Evolutionary conservation across 345 rosid species (phyloP).

Genomic region (Syzygium jambos): DNA sequence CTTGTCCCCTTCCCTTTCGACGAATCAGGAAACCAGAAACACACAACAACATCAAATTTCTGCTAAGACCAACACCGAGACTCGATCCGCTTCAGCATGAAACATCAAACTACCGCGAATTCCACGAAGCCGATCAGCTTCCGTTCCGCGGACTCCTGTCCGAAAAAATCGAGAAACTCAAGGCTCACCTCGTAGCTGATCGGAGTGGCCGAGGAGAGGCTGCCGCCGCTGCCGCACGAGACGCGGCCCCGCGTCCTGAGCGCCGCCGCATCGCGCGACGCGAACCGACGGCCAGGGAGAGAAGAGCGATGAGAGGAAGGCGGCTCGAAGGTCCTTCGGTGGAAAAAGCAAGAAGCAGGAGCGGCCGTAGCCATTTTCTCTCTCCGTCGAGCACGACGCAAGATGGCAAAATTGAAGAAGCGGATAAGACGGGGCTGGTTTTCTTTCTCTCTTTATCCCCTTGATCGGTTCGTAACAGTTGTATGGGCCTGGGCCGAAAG

Average conservation of each 20-base stretch:
- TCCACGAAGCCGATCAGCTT: neutral
- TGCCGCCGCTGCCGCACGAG: neutral
- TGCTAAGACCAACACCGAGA: neutral
- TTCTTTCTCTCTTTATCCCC: neutral
- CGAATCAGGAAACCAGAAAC: neutral
- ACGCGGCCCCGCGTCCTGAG: neutral
- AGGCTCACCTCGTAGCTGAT: constrained; percentile 2
- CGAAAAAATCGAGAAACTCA: neutral
- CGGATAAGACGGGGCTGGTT: neutral
- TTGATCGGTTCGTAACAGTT: rapidly evolving
- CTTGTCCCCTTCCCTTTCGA: neutral
- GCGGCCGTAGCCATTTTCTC: neutral
- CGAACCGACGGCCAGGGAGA: neutral
- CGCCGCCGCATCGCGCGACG: neutral
- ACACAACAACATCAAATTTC: neutral
- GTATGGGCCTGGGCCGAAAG: neutral
- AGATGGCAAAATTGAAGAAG: neutral
- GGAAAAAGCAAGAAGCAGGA: neutral
- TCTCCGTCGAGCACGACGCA: neutral
- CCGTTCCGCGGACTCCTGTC: neutral
- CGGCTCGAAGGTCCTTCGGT: neutral
- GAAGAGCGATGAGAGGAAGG: neutral
- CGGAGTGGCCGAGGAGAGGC: neutral
- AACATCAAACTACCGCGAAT: neutral
- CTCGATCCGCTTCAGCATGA: neutral